These are phyloP conservation scores for Aspergillus pseudotamarii DNA, from an alignment of 2,329 filamentous ascomycete genomes.

Conservation along the genomic window DNA sequence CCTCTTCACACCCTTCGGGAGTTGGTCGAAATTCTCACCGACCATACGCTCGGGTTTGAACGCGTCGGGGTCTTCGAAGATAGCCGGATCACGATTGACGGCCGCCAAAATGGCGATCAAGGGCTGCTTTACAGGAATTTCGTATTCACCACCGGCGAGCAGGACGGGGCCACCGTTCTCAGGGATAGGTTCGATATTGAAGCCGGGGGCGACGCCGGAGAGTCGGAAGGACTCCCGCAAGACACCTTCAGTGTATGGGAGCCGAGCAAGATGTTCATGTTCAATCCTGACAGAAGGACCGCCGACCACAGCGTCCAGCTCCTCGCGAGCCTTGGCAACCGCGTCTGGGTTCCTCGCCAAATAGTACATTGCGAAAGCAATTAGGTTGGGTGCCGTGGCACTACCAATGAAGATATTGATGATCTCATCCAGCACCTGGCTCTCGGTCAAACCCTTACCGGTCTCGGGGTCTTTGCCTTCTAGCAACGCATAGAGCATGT, in stretches of 20 bases:
- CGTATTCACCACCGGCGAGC: conserved; percentile 63
- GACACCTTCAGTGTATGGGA: conserved; percentile 68
- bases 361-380: conserved; percentile 68
- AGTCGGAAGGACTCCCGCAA: conserved; percentile 69
- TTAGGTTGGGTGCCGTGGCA: conserved; percentile 69
- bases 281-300: conserved; percentile 25
- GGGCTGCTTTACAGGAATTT: conserved; percentile 56
- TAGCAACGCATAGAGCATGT: conserved; percentile 64
- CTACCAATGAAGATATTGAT: conserved; percentile 67
- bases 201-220: conserved; percentile 61
- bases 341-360: conserved; percentile 65
- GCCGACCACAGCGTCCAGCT: conserved; percentile 59
- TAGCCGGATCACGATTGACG: conserved; percentile 64
- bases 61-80: conserved; percentile 65
- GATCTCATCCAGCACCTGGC: conserved; percentile 68
- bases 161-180: conserved; percentile 46
- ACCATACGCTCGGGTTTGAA: conserved; percentile 75
- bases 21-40: conserved; percentile 66
- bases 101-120: conserved; percentile 58
- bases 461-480: conserved; percentile 64
- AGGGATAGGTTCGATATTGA: conserved; percentile 58
- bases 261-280: conserved; percentile 61
- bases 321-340: conserved; percentile 64
- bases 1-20: conserved; percentile 67
- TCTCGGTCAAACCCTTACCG: conserved; percentile 59